Conservation (phyloP, 805 yeast species). For the Yamadazyma sp. region DNA sequence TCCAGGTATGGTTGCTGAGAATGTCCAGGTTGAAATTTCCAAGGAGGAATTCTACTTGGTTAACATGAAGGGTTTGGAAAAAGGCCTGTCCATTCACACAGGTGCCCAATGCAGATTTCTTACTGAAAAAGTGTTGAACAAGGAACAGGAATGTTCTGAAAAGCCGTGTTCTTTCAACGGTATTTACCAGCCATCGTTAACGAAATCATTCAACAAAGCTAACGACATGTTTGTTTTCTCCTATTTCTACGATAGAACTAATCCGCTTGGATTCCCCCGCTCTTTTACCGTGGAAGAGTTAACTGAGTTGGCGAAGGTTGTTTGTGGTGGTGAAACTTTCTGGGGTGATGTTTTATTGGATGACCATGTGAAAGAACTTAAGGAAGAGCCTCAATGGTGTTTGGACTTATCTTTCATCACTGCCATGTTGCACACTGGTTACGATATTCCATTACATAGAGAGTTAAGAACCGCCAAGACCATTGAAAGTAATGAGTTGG, state of each 20-base stretch:
- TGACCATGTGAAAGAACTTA: constrained; percentile 63
- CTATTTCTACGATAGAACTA: constrained; percentile 91
- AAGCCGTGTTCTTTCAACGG: constrained; percentile 97
- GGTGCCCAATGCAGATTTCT: constrained; percentile 84
- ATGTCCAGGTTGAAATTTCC: constrained; percentile 60
- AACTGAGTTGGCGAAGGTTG: constrained; percentile 74
- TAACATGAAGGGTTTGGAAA: constrained; percentile 61
- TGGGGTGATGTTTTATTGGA: constrained; percentile 75
- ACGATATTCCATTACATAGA: constrained; percentile 86
- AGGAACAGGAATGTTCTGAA: constrained; percentile 70
- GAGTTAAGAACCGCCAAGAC: constrained; percentile 91
- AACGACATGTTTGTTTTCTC: constrained; percentile 89
- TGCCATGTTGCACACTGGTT: constrained; percentile 90
- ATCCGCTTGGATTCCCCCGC: constrained; percentile 91
- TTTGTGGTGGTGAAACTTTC: constrained; percentile 77
- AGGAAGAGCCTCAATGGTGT: constrained; percentile 91
- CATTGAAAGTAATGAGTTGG: constrained; percentile 85
- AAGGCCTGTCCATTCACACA: constrained; percentile 32
- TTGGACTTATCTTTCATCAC: constrained; percentile 87
- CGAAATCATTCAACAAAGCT: constrained; percentile 65
- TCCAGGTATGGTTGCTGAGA: constrained; percentile 62
- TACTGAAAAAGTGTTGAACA: constrained; percentile 80
- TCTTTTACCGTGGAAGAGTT: constrained; percentile 85
- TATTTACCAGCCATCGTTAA: constrained; percentile 91
- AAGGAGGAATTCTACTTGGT: constrained; percentile 47